phyloP scores from a whole-genome alignment of 441 rosid species.

The Corymbia citriodora region DNA sequence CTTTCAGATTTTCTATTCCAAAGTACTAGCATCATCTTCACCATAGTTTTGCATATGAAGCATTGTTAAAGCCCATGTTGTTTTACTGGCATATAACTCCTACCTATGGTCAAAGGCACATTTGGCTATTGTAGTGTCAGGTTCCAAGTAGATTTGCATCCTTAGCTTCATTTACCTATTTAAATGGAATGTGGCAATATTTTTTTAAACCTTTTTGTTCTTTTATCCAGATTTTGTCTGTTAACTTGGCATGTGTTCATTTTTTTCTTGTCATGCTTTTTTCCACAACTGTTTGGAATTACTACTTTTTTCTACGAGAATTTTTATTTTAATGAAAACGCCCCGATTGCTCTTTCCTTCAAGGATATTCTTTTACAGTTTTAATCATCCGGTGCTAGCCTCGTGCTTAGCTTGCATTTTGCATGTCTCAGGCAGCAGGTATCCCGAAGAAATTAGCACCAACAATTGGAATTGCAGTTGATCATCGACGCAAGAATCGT shows the following conservation, averaged over 20 bases:
- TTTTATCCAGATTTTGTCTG: background rate
- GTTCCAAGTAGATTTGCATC: background rate
- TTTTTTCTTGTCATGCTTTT: background rate
- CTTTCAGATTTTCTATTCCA: background rate
- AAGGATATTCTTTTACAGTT: background rate
- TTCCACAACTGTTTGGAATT: background rate
- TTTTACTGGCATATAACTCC: background rate
- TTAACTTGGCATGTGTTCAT: background rate
- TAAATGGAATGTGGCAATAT: background rate
- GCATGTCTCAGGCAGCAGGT: conserved; percentile 10
- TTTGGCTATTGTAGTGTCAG: background rate
- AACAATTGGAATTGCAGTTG: conserved; percentile 18
- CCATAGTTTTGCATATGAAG: background rate
- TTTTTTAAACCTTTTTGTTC: background rate
- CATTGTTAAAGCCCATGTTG: background rate
- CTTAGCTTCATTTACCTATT: background rate
- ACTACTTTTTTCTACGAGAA: background rate
- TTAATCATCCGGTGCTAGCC: background rate
- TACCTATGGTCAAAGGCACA: background rate
- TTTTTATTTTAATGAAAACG: background rate
- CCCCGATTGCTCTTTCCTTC: background rate
- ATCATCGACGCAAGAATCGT: conserved; percentile 18
- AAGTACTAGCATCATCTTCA: background rate
- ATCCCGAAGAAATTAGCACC: conserved; percentile 17
- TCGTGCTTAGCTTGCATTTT: background rate